Evolutionary conservation across 805 yeast species (phyloP), one percentile per base, ranked within the genome.

Genomic region (Candida andamanensis): DNA sequence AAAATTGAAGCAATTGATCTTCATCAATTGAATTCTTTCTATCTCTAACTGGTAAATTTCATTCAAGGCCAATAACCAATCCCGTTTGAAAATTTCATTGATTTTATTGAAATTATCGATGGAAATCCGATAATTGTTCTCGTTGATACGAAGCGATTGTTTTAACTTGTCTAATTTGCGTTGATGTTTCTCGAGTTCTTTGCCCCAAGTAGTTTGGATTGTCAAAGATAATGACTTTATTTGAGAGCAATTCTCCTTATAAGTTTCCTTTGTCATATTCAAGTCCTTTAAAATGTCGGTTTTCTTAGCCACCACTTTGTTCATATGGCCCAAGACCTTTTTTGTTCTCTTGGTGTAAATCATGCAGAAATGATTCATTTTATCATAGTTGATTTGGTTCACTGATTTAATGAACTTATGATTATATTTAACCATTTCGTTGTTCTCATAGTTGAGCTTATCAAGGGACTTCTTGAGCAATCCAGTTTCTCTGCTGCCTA

Each of bases 1-100:
- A 48, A 69, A 85, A 26, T 78, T 82, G 83, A 95, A 86, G 37
- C 86, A 55, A 44, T 78, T 83, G 12, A 80, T 63, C 46, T 84
- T 80, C 35, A 82, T 49, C 40, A 78, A 71, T 45, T 80, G 80
- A 34, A 84, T 72, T 40, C 89, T 70, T 49, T 82, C 86, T 29
- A 76, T 74, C 50, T 85, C 95, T 28, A 82, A 54, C 32, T 62
- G 69, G 55, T 85, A 87, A 40, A 80, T 64, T 40, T 71, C 72
- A 41, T 69, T 75, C 27, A 85, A 71, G 0, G 82, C 67, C 4
- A 63, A 50, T 36, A 68, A 64, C 95, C 95, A 85, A 44, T 85
- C 87, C 18, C 74, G 58, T 34, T 73, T 69, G 80, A 85, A 86
- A 2, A 69, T 54, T 22, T 79, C 81, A 39, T 74, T 69, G 13